phyloP scores from a whole-genome alignment of 352 stramenopile genomes.

The Vaucheria bursata region DNA sequence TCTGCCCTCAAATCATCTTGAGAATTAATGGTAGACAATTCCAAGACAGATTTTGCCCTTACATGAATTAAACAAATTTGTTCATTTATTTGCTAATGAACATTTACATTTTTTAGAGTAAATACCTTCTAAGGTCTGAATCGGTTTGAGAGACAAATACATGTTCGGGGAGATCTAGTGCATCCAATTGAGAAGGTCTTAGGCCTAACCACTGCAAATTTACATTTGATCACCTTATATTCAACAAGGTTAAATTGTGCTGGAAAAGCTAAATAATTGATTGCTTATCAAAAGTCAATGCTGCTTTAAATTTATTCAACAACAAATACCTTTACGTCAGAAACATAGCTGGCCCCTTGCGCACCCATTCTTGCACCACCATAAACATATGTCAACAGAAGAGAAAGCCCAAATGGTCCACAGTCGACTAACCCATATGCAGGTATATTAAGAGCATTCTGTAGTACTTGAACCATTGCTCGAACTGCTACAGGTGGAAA shows the following conservation, averaged over 20 bases:
- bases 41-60: neutral
- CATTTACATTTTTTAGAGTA: neutral
- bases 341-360: neutral
- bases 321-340: conserved; percentile 10
- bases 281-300: no score
- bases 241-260: no score
- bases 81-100: no score
- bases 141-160: neutral
- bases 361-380: conserved; percentile 5
- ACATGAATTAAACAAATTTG: no score
- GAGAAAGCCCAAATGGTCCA: conserved; percentile 32
- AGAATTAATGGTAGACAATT: neutral
- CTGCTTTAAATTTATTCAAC: neutral
- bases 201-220: conserved; percentile 44
- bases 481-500: conserved; percentile 43
- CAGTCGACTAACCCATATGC: conserved; percentile 40
- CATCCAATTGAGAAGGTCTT: conserved; percentile 39
- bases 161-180: conserved; percentile 30
- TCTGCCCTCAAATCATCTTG: neutral
- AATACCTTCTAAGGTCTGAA: neutral
- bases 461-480: conserved; percentile 33
- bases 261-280: no score
- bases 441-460: conserved; percentile 25
- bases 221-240: no score
- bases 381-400: conserved; percentile 7